Base-by-base conservation (phyloP, 2,329 filamentous ascomycete species). In the Trichoderma citrinoviride region DNA sequence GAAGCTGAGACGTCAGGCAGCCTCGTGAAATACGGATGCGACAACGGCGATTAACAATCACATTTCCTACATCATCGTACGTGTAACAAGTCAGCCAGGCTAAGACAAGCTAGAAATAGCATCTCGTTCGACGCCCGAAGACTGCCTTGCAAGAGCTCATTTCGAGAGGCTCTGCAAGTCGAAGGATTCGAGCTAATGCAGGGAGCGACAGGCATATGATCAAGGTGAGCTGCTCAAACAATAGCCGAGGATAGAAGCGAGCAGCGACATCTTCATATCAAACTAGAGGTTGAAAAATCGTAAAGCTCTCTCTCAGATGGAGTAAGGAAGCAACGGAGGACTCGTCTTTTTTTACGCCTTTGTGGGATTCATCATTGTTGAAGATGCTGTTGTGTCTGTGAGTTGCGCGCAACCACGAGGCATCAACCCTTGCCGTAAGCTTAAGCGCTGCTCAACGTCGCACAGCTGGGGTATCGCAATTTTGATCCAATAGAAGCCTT, bases 151-250 rank as follows among this genome's bases (percentile, higher is more conserved):
- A 19, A 40, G n/a, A 40, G 15, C 52, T 54, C n/a, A 19, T 12
- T 40, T 37, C 7, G 15, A 27, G 14, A 53, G 27, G 3, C 29
- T 41, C 40, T 57, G 23, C 10, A 19, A 46, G 10, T 12, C 10
- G 43, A 58, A 58, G 55, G 55, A 58, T 47, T 58, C 27, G 25
- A 58, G 43, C 55, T 58, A 58, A 58, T 58, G 55, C 55, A 58
- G 43, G 55, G 55, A 58, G 55, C 12, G 55, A 14, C 25, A 23
- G 25, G 43, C 55, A 37, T 47, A 33, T 14, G 27, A 15, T 0
- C 23, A 58, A 27, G 55, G 40, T 21, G 5, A 29, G 33, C 23
- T 44, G 33, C 15, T 44, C 21, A 15, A 15, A 23, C 8, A 25
- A 15, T 43, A 6, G 21, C 50, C 15, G 50, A 23, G 52, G 41